Evolutionary conservation across 352 stramenopile species (phyloP), one percentile per base, ranked within the genome.

Genomic region (Blastocystis hominis): DNA sequence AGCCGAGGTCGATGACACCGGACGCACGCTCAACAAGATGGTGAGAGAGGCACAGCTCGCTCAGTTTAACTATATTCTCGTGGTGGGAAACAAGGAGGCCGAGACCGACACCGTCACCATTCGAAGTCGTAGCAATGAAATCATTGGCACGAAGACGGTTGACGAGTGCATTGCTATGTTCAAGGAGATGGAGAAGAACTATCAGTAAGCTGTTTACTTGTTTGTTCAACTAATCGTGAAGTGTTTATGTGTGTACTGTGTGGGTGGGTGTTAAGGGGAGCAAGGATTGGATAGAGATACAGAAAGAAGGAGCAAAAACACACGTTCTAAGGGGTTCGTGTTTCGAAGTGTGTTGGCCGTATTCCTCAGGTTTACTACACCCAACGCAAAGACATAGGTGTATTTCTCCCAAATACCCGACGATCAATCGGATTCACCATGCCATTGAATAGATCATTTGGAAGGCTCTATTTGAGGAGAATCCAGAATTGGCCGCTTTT

Each of bases 51-150:
- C 94, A 0, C 95, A 98, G 91, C 90, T 98, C 80, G 94, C 93
- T 13, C 95, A 98, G 90, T 99, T 98, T 90, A 99, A 98, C 91
- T 98, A 97, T 89, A 97, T 98, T 86, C 91, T 98, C 46, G 94
- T 98, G 30, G 95, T 99, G 70, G 96, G 96, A 61, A 92, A 94
- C 76, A 90, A 93, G 54, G 96, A 98, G 88, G 90, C 94, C 40
- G 92, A 94, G 75, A 93, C 93, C 55, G 91, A 93, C 50, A 93
- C 92, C 24, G 95, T 98, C 13, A 96, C 97, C 89, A 96, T 98
- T 69, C 93, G 95, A 89, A 97, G 93, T 46, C 91, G 94, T 76
- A 93, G 95, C 68, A 97, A 97, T 90, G 93, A 95, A 89, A 93
- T 97, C 30, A 91, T 96, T 88, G 95, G 95, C 84, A 94, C 95